Evolutionary conservation across 805 yeast species (phyloP).

Genomic region (Blastobotrys terrestris): DNA sequence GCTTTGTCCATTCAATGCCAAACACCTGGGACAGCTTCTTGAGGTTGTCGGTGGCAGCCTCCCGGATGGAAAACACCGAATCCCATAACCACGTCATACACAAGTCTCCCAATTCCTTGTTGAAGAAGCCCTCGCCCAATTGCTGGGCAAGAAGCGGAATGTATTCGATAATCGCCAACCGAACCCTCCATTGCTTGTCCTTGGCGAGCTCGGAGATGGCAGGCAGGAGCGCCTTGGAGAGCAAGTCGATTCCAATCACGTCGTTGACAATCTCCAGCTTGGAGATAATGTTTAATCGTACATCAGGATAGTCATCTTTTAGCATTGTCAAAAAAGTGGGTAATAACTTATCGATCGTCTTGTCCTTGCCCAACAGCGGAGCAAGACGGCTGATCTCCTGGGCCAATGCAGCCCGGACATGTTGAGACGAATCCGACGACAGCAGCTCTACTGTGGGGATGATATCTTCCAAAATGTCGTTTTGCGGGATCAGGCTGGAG

Average conservation of each 20-base stretch:
- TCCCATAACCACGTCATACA: slow-evolving; percentile 99
- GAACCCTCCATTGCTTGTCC: slow-evolving; percentile 96
- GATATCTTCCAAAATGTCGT: slow-evolving; percentile 57
- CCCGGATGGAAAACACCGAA: slow-evolving; percentile 91
- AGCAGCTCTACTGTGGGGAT: slow-evolving; percentile 78
- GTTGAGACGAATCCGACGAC: slow-evolving; percentile 86
- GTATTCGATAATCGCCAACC: slow-evolving; percentile 93
- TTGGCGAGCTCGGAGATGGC: slow-evolving; percentile 95
- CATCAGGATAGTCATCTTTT: slow-evolving; percentile 96
- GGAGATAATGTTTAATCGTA: slow-evolving; percentile 86
- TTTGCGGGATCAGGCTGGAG: slow-evolving; percentile 32
- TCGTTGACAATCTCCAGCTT: slow-evolving; percentile 88
- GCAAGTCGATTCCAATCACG: slow-evolving; percentile 83
- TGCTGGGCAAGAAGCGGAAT: slow-evolving; percentile 92
- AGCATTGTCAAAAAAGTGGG: slow-evolving; percentile 91
- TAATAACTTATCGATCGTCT: slow-evolving; percentile 71
- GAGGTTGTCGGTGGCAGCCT: slow-evolving; percentile 86
- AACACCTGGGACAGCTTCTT: slow-evolving; percentile 75
- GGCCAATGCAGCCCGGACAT: slow-evolving; percentile 90
- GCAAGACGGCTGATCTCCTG: slow-evolving; percentile 81
- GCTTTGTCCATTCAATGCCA: slow-evolving; percentile 91
- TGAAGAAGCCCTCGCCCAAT: slow-evolving; percentile 87
- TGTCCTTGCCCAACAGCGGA: slow-evolving; percentile 76
- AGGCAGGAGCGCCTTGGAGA: slow-evolving; percentile 84
- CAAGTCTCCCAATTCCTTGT: slow-evolving; percentile 80